phyloP scores from a whole-genome alignment of 176 grass and related monocot genomes.

The Eleusine indica region DNA sequence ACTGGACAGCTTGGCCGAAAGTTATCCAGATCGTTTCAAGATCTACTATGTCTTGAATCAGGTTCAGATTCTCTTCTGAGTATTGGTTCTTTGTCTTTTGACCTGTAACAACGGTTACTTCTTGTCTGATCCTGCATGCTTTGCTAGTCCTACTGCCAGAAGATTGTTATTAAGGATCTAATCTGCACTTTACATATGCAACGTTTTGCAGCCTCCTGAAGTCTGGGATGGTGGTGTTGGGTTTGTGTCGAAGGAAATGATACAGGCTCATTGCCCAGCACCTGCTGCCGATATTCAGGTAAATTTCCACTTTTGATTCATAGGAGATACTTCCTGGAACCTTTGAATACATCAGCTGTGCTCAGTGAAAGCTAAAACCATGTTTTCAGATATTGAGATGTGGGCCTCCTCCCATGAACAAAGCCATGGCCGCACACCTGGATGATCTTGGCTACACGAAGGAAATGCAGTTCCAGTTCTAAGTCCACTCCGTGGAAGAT shows the following conservation, averaged over 20 bases:
- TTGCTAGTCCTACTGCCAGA: not conserved
- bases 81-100: not conserved
- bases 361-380: not conserved
- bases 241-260: constrained; percentile 93
- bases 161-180: not conserved
- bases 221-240: constrained; percentile 81
- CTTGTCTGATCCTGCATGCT: not conserved
- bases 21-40: constrained; percentile 74
- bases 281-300: constrained; percentile 86
- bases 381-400: constrained; percentile 85
- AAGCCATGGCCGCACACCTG: constrained; percentile 82
- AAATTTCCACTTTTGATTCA: not conserved
- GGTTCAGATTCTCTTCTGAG: constrained; percentile 46
- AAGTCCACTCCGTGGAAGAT: not conserved
- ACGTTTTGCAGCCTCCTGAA: constrained; percentile 65
- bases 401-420: constrained; percentile 97
- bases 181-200: not conserved
- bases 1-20: constrained; percentile 60
- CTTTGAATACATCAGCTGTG: not conserved
- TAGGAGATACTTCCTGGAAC: not conserved
- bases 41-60: constrained; percentile 90
- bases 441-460: constrained; percentile 85
- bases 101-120: not conserved
- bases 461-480: constrained; percentile 99
- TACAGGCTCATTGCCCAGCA: constrained; percentile 70